Base-by-base conservation (phyloP, 371 early-diverging fungal genomes). In the Umbelopsis sp. region DNA sequence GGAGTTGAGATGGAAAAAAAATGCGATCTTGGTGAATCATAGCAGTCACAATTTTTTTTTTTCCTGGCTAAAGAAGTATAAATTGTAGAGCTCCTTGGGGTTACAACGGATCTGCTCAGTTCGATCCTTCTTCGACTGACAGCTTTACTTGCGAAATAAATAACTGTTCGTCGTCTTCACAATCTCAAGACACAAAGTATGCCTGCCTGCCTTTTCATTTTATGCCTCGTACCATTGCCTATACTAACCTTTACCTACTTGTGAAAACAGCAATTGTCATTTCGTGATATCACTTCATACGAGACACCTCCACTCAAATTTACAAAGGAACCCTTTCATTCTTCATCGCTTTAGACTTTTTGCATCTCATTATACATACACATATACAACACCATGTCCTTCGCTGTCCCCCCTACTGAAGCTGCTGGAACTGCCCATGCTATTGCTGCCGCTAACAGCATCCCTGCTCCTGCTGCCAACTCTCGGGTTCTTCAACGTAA, bases 401-500 rank as follows among this genome's bases (percentile, higher is more conserved):
- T 76, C 25, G 76, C 82, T 73, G 71, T 77, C 66, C 80, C 80
- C 69, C 72, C 80, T 62, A 73, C 76, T 29, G 66, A 76, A 50
- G 74, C 79, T 69, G 78, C 79, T 72, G 76, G 76, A 48, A 76
- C 78, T 69, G 70, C 68, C 46, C 70, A 66, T 64, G 72, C 77
- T 46, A 72, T 70, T 66, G 69, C 65, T 52, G 51, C 70, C 9
- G 68, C 71, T 24, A 67, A 69, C 35, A 74, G 72, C 57, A 77
- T 82, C 68, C 74, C 80, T 63, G 82, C 82, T 63, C 82, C 82
- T 63, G 79, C 82, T 71, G 82, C 82, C 20, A 79, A 79, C 75
- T 80, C 82, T 63, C 77, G 80, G 52, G 80, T 80, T 24, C 67
- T 74, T 38, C 70, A 69, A 52, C 65, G 70, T 35, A 67, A 63